Evolutionary conservation across 2,329 filamentous ascomycete species (phyloP), one percentile per base, ranked within the genome.

Genomic region (Exophiala xenobiotica): DNA sequence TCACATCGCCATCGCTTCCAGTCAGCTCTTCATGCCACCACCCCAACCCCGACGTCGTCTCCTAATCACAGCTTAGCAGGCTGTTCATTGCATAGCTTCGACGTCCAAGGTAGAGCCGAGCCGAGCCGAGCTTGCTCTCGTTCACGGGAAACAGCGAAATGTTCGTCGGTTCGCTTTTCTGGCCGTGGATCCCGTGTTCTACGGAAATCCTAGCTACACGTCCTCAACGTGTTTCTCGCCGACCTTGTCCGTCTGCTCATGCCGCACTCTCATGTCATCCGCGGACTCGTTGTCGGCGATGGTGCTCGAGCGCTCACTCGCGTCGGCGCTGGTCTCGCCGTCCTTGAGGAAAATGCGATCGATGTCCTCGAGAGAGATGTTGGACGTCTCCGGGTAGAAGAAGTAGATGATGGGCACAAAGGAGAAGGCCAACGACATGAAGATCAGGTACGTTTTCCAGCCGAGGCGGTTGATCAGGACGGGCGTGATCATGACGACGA

Each of bases 401-500:
- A 47, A 54, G 40, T 61, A 67, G 35, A 66, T 59, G 7, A 62
- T 45, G 1, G 63, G 64, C 6, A 66, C 51, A 37, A 63, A 62
- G 12, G 43, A 42, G 26, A 58, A 57, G 54, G 65, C 63, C 38
- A 65, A 33, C 2, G 55, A 50, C 6, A 62, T 63, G 50, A 67
- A 67, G 56, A 67, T 50, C n/a, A 65, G 57, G 47, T 63, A 67
- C 31, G 65, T 66, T 1, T 53, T 53, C 61, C 63, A 67, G 8
- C 61, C 59, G 9, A 68, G 54, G 9, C 57, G 61, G 14, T 62
- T 56, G 20, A 67, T 62, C 0, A 63, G 58, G 33, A 62, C 51
- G 2, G 64, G 65, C 1, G 65, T 66, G 12, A 67, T 59, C 37
- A 64, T 62, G n/a, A 66, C 65, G 18, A 67, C 60, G 58, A 66